A percentile compares a stretch with the other conserved stretches of the same genome.
These are phyloP conservation scores for Kazachstania sp. DNA, from an alignment of 1,139 yeast species.

Conservation along the genomic window DNA sequence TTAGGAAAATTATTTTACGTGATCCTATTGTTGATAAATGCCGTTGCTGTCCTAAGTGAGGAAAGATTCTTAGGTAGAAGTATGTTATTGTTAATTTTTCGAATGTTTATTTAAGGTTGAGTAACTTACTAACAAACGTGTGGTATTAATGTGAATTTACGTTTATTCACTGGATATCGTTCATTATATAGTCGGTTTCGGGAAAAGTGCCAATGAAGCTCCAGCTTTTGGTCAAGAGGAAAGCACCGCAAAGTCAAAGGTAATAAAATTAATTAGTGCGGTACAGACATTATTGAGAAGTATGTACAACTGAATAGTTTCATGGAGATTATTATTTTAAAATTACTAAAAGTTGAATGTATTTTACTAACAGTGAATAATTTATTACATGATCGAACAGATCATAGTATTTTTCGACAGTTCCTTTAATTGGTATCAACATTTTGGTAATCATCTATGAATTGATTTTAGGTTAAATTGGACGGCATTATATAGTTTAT, in stretches of 20 bases:
- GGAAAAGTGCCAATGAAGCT: slow-evolving; percentile 33
- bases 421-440: slow-evolving; percentile 65
- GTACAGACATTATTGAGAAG: slow-evolving; percentile 66
- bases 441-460: slow-evolving; percentile 63
- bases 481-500: too few relatives aligned
- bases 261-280: slow-evolving; percentile 61
- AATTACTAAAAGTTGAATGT: neutral
- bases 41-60: slow-evolving; percentile 73
- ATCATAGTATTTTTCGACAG: slow-evolving; percentile 19
- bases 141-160: neutral
- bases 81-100: slow-evolving; percentile 29
- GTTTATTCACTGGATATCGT: neutral
- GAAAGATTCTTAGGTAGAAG: slow-evolving; percentile 72
- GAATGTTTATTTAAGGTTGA: too few relatives aligned
- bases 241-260: slow-evolving; percentile 45
- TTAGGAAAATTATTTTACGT: slow-evolving; percentile 62
- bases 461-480: slow-evolving; percentile 47
- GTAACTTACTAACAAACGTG: slow-evolving; percentile 4
- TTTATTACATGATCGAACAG: neutral
- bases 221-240: slow-evolving; percentile 38
- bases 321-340: neutral
- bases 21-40: slow-evolving; percentile 57
- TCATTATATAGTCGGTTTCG: slow-evolving; percentile 38
- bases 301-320: slow-evolving; percentile 27
- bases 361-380: slow-evolving; percentile 13